A percentile compares a stretch with the other conserved stretches of the same genome.
These are phyloP conservation scores for Saccharomycopsis guyanensis DNA, from an alignment of 805 yeast genomes.

Conservation along the genomic window DNA sequence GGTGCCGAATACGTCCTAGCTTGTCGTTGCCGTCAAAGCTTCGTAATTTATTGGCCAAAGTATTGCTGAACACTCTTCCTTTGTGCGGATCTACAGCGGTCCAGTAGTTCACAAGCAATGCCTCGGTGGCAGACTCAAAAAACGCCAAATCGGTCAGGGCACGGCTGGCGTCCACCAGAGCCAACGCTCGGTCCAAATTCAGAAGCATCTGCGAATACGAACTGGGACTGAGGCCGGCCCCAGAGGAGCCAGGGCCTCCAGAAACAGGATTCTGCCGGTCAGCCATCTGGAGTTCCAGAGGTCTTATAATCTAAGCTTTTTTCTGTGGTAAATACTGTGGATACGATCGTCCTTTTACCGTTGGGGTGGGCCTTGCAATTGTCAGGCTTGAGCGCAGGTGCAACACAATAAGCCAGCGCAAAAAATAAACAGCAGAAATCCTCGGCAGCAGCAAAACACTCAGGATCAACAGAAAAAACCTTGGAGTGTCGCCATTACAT, in stretches of 20 bases:
- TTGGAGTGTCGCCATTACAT: too few relatives aligned
- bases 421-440: too few relatives aligned
- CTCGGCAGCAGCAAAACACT: too few relatives aligned
- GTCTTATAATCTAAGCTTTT: too few relatives aligned
- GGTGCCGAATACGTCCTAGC: conserved; percentile 8
- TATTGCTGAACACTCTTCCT: conserved; percentile 9
- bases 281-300: too few relatives aligned
- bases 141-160: conserved; percentile 12
- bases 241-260: not conserved
- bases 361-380: too few relatives aligned
- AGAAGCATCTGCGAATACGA: not conserved
- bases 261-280: too few relatives aligned
- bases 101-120: conserved; percentile 15
- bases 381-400: too few relatives aligned
- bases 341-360: too few relatives aligned
- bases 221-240: not conserved
- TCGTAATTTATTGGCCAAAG: not conserved
- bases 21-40: not conserved
- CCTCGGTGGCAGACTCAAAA: conserved; percentile 15
- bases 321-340: too few relatives aligned
- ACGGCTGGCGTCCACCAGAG: not conserved
- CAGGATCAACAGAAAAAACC: too few relatives aligned
- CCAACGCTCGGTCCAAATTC: not conserved
- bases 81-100: conserved; percentile 9
- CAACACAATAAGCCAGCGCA: too few relatives aligned